phyloP scores from a whole-genome alignment of 2,329 filamentous ascomycete species.

The Calonectria multiphialidica region DNA sequence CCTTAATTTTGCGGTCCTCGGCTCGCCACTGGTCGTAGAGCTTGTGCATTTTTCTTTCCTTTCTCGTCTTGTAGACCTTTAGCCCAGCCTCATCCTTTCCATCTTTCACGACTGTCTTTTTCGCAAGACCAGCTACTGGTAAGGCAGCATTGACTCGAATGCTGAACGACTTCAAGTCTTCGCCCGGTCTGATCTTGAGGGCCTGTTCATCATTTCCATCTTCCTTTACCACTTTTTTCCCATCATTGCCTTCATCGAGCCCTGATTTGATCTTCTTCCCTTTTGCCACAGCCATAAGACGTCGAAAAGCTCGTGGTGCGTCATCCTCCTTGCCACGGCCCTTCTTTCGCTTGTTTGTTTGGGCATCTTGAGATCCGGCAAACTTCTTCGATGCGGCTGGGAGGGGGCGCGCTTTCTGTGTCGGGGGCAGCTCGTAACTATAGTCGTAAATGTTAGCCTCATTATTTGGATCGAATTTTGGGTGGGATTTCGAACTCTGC shows the following conservation, averaged over 20 bases:
- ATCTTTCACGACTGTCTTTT: constrained; percentile 66
- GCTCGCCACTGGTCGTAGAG: constrained; percentile 83
- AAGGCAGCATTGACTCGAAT: constrained; percentile 87
- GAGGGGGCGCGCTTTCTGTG: constrained; percentile 63
- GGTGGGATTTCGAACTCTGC: constrained; percentile 32
- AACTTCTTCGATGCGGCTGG: constrained; percentile 54
- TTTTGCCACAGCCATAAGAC: constrained; percentile 81
- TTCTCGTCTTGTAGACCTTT: constrained; percentile 80
- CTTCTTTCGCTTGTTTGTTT: constrained; percentile 57
- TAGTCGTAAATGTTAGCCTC: constrained; percentile 28
- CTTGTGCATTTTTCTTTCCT: constrained; percentile 86
- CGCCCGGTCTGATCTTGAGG: constrained; percentile 84
- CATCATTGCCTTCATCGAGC: constrained; percentile 75
- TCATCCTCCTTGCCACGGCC: constrained; percentile 73
- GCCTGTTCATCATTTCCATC: constrained; percentile 47
- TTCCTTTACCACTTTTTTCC: constrained; percentile 39
- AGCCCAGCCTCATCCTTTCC: constrained; percentile 74
- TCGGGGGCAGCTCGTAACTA: constrained; percentile 64
- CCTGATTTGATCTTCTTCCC: constrained; percentile 72
- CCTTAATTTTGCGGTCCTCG: constrained; percentile 73
- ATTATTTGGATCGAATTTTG: neutral
- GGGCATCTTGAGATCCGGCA: constrained; percentile 41
- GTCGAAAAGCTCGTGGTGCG: constrained; percentile 87
- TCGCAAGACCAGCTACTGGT: constrained; percentile 78
- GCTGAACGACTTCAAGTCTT: constrained; percentile 84